phyloP scores from a whole-genome alignment of 2,329 filamentous ascomycete genomes.

The Amauroascus niger region DNA sequence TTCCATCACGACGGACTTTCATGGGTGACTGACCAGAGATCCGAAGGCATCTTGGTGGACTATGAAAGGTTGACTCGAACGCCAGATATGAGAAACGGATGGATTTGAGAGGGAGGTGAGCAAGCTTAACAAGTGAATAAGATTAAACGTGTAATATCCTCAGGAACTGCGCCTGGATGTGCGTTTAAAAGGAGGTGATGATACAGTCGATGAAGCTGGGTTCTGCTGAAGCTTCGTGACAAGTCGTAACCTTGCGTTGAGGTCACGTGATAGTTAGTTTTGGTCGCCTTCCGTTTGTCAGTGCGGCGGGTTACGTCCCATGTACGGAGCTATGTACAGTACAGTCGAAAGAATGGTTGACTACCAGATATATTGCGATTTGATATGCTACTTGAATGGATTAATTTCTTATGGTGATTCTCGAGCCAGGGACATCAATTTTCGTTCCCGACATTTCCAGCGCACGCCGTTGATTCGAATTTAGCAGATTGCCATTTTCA shows the following conservation, averaged over 20 bases:
- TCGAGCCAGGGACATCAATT: constrained; percentile 18
- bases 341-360: neutral
- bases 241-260: neutral
- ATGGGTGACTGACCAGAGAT: constrained; percentile 62
- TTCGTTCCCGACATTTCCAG: constrained; percentile 15
- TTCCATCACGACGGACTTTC: constrained; percentile 20
- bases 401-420: constrained; percentile 2
- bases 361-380: neutral
- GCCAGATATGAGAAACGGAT: constrained; percentile 12
- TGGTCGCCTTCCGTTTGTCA: neutral
- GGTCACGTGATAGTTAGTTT: constrained; percentile 1
- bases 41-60: constrained; percentile 56
- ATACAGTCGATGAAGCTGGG: neutral
- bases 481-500: neutral
- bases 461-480: neutral
- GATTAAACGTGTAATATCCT: constrained; percentile 1
- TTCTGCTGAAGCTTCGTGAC: neutral
- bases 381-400: neutral
- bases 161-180: neutral
- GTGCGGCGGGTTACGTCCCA: too few species aligned
- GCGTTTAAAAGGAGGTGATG: neutral
- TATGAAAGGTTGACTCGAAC: constrained; percentile 12
- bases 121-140: neutral
- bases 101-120: neutral
- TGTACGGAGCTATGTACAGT: neutral